Base-by-base conservation (phyloP, 768 basidiomycete genomes). In the Tubosaeta sp. region DNA sequence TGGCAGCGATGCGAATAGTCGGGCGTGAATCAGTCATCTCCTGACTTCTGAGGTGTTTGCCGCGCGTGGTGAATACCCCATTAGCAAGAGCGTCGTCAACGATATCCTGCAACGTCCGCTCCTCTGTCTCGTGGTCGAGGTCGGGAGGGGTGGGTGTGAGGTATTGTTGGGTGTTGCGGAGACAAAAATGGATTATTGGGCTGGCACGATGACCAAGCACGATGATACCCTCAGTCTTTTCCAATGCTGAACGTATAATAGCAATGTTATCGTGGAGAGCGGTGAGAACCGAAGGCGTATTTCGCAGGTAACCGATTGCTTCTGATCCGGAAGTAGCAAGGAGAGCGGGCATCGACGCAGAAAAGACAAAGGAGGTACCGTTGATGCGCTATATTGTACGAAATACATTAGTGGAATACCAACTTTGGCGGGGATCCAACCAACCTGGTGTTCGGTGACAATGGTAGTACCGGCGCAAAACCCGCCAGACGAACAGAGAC, bases 301-400 rank as follows among this genome's bases (percentile, higher is more conserved):
- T 80, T 39, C 80, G 80, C 45, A 98, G 75, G 56, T 88, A 81
- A 60, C 83, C 81, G 68, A 97, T 88, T 6, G 84, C 91, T 60
- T 92, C 86, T 0, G 90, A 94, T 2, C 84, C 90, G 58, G 86
- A 83, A 56, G 93, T 93, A 18, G 91, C 84, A 34, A 98, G 83
- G 38, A 94, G 78, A 3, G 91, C 82, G 0, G 96, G 96, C 74
- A 95, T 84, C 3, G 95, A 84, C 16, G 96, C 96, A 1, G 95
- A 96, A 75, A 93, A 99, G 52, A 99, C 93, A 66, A 92, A 95
- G 0, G 93, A 84, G 4, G 92, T 85, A 14, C 90, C 92, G 66
- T 98, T 98, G 79, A 95, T 96, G 41, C 93, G 93, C 82, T 96
- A 61, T 30, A 16, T 30, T 22, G 43, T 11, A 1, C n/a, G 51